Base-by-base conservation (phyloP, 768 basidiomycete species). In the Panaeolus papilionaceus region DNA sequence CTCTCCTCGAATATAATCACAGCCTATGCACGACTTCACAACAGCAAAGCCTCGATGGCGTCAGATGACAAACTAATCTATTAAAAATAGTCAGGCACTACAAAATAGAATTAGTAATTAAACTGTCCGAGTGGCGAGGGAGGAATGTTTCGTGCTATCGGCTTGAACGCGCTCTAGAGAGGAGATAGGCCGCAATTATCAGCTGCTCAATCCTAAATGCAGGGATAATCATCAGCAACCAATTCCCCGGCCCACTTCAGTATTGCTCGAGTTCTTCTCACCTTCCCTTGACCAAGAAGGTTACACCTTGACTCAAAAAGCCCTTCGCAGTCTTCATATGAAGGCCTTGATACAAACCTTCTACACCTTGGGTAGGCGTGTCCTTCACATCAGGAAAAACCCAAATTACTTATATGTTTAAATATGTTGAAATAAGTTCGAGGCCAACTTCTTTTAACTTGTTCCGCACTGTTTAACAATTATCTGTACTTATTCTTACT, bases 231-330 rank as follows among this genome's bases (percentile, higher is more conserved):
- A 33, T 62, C 33, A 64, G 28, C 14, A 49, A 8, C 1, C 10
- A 4, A 58, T 58, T 58, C 54, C n/a, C 20, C 3, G 47, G 47
- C 12, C 9, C 14, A 28, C 6, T 16, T 2, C 28, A 58, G 6
- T 3, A 33, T 2, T 16, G 9, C 3, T 4, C 9, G 33, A 58
- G 12, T 4, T 3, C 10, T 33, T 14, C 54, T 58, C 28, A 83
- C 84, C 87, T 77, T 68, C 88, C 86, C 75, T 89, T 89, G 40
- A 88, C 80, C 67, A 88, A 73, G 75, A 89, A 84, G 5, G 87
- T 87, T 1, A 88, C 80, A 0, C 88, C 88, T 72, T 88, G 85
- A 69, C 80, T 84, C 33, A 89, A 70, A 65, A 88, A 86, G 0
- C 85, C 84, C 71, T 88, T 88, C 63, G 84, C 61, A 16, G 85